Conservation (phyloP, 768 basidiomycete genomes). For the Collybiopsis luxurians region DNA sequence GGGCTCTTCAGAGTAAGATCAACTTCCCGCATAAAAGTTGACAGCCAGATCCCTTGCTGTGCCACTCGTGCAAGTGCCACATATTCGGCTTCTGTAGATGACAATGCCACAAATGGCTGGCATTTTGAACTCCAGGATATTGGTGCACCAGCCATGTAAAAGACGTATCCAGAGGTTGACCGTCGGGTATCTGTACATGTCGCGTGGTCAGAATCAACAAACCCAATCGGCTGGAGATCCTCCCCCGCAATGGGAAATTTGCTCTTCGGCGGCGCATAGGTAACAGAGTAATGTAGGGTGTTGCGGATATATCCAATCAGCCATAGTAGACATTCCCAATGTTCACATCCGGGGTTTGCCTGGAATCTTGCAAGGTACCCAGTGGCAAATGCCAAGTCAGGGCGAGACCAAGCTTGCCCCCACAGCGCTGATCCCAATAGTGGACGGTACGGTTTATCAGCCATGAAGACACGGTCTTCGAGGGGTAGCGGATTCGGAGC, state of each 20-base stretch:
- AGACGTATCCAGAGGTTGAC: constrained; percentile 25
- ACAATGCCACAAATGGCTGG: constrained; percentile 25
- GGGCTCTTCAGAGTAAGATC: background rate
- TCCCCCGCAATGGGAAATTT: background rate
- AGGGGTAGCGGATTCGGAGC: background rate
- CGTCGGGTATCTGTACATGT: constrained; percentile 19
- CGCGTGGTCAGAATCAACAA: constrained; percentile 26
- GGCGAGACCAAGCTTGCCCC: constrained; percentile 9
- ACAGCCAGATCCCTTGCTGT: background rate
- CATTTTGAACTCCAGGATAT: constrained; percentile 27
- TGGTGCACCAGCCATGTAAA: constrained; percentile 19
- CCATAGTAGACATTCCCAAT: constrained; percentile 25
- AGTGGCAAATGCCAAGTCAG: constrained; percentile 11
- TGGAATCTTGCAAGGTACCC: constrained; percentile 13
- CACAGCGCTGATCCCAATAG: constrained; percentile 19
- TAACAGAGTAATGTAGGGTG: no score
- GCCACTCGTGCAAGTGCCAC: background rate
- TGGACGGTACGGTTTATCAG: constrained; percentile 12
- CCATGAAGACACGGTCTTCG: constrained; percentile 13
- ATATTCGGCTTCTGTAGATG: no score
- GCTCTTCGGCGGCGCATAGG: constrained; percentile 17
- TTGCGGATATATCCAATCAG: constrained; percentile 28
- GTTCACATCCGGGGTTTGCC: constrained; percentile 17
- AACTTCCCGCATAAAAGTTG: no score
- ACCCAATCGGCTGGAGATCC: constrained; percentile 1